A percentile compares a stretch with the other conserved stretches of the same genome.
Conservation (phyloP, 805 yeast species). For the Saturnispora besseyi region DNA sequence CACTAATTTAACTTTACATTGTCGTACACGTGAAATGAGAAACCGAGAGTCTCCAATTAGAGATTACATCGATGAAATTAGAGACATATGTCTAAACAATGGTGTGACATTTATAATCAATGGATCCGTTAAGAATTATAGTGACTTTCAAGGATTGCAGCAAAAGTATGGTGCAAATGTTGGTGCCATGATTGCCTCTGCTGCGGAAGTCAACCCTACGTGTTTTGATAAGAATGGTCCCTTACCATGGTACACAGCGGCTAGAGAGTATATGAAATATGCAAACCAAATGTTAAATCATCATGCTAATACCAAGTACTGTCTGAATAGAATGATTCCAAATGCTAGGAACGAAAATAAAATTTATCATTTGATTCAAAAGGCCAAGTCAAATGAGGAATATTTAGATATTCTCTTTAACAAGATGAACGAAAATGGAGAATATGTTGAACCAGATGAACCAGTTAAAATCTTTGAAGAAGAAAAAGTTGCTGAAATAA, state of each 20-base stretch:
- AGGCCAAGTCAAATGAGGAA: conserved; percentile 47
- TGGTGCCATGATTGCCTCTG: conserved; percentile 94
- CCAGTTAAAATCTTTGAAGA: not conserved
- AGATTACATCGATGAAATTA: conserved; percentile 54
- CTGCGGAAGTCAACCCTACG: conserved; percentile 81
- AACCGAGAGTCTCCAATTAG: conserved; percentile 76
- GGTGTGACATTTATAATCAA: conserved; percentile 72
- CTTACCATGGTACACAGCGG: conserved; percentile 45
- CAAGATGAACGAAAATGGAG: conserved; percentile 31
- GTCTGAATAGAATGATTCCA: conserved; percentile 70
- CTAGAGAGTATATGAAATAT: conserved; percentile 45
- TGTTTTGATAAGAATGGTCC: conserved; percentile 45
- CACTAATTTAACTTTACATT: conserved; percentile 78
- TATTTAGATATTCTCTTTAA: conserved; percentile 30
- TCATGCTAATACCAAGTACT: conserved; percentile 70
- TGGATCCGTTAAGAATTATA: conserved; percentile 48
- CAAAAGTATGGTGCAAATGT: conserved; percentile 44
- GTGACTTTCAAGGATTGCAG: conserved; percentile 33
- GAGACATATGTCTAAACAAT: conserved; percentile 47
- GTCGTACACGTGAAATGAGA: conserved; percentile 84
- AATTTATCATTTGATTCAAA: conserved; percentile 47
- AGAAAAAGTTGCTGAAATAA: not conserved
- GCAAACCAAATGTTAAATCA: conserved; percentile 54
- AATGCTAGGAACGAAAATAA: conserved; percentile 26
- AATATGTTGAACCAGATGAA: conserved; percentile 9